These are phyloP conservation scores for Debaryomycetaceae sp. DNA, from an alignment of 1,139 yeast species.

Conservation along the genomic window DNA sequence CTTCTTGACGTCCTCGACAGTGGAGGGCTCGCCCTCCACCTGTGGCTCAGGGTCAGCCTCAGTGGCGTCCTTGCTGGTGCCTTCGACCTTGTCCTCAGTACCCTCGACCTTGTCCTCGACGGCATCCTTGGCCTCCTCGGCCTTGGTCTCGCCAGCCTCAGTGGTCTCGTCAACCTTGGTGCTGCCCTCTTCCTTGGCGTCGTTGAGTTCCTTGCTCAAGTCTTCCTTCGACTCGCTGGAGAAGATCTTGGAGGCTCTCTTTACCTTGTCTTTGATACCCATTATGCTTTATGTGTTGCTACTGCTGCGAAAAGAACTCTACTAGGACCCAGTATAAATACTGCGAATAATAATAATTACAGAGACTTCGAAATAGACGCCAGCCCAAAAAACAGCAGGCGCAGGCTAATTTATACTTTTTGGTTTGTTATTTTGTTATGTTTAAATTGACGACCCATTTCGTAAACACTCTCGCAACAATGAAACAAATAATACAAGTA, in stretches of 20 bases:
- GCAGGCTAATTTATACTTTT: slow-evolving; percentile 3
- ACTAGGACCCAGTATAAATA: not conserved
- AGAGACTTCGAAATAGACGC: not conserved
- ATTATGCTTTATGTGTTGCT: slow-evolving; percentile 13
- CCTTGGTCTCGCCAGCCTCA: slow-evolving; percentile 10
- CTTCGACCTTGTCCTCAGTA: slow-evolving; percentile 6
- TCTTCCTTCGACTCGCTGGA: slow-evolving; percentile 31
- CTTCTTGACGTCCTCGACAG: slow-evolving; percentile 3
- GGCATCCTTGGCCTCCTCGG: slow-evolving; percentile 8
- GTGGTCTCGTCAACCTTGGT: slow-evolving; percentile 8
- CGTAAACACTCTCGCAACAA: not conserved
- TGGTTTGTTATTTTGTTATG: not conserved
- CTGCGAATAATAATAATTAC: not conserved
- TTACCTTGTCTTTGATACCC: slow-evolving; percentile 46
- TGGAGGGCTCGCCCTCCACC: not conserved
- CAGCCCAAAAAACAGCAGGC: slow-evolving; percentile 1
- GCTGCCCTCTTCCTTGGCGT: slow-evolving; percentile 10
- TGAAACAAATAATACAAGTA: not conserved
- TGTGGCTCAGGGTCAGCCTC: slow-evolving; percentile 3
- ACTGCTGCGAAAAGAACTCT: not conserved
- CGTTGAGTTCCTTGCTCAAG: slow-evolving; percentile 9
- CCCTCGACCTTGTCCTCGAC: slow-evolving; percentile 7
- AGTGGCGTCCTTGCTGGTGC: slow-evolving; percentile 1
- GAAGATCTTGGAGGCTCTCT: slow-evolving; percentile 45
- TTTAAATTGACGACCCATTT: not conserved